phyloP scores from a whole-genome alignment of 495 filamentous ascomycete genomes.

The Ascodesmis nigricans region DNA sequence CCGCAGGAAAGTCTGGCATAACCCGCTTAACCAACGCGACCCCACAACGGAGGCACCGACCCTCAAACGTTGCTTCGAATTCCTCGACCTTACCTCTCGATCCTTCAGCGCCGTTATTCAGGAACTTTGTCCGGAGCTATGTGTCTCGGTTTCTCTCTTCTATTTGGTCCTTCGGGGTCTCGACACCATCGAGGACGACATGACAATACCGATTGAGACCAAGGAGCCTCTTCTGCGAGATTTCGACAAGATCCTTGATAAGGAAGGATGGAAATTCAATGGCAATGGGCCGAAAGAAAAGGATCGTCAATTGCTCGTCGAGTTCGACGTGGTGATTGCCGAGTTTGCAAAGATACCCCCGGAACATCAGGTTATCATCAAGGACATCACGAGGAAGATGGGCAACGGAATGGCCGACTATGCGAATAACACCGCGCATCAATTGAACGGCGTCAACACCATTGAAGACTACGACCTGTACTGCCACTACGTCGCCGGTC shows the following conservation, averaged over 20 bases:
- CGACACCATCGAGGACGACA: constrained; percentile 96
- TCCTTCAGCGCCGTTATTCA: constrained; percentile 88
- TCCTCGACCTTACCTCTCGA: constrained; percentile 70
- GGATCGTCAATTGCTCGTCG: constrained; percentile 72
- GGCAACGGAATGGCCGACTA: constrained; percentile 98
- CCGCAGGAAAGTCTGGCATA: constrained; percentile 85
- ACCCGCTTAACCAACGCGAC: constrained; percentile 69
- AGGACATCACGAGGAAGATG: constrained; percentile 88
- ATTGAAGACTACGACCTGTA: constrained; percentile 80
- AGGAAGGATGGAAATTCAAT: constrained; percentile 75
- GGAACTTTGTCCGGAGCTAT: constrained; percentile 80
- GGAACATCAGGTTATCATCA: constrained; percentile 64
- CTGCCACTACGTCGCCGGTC: constrained; percentile 92
- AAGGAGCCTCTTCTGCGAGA: constrained; percentile 75
- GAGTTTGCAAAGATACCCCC: constrained; percentile 84
- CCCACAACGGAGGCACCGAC: constrained; percentile 47
- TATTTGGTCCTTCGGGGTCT: constrained; percentile 77
- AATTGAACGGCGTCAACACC: constrained; percentile 57
- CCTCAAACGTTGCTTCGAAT: constrained; percentile 60
- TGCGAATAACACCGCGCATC: constrained; percentile 55
- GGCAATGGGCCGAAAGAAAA: constrained; percentile 82
- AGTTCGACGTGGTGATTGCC: constrained; percentile 66
- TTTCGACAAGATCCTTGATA: constrained; percentile 53
- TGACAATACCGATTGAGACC: constrained; percentile 55
- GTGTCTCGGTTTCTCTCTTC: constrained; percentile 79